Percentiles rank a stretch among this genome's conserved stretches.
phyloP scores from a whole-genome alignment of 495 filamentous ascomycete species.

The Niebla homalea region DNA sequence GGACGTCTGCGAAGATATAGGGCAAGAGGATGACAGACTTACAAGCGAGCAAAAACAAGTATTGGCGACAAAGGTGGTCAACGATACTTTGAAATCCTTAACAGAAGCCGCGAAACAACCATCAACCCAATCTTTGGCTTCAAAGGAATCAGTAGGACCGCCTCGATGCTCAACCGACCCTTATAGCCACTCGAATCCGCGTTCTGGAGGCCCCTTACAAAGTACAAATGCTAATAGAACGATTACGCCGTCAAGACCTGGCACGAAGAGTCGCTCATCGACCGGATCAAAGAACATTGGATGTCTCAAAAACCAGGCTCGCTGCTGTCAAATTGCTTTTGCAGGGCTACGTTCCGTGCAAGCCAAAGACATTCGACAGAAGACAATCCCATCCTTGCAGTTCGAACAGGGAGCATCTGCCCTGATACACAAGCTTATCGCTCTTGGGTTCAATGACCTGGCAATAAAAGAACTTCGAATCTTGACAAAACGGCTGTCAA shows the following conservation, averaged over 20 bases:
- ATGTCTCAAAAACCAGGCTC: conserved; percentile 36
- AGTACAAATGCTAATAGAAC: conserved; percentile 40
- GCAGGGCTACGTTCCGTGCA: conserved; percentile 51
- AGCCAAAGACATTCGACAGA: conserved; percentile 21
- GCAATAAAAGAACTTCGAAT: conserved; percentile 65
- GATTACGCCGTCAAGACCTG: conserved; percentile 10
- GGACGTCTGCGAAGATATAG: conserved; percentile 20
- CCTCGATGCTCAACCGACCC: background rate
- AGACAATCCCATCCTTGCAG: conserved; percentile 49
- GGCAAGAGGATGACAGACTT: conserved; percentile 29
- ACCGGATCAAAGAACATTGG: conserved; percentile 16
- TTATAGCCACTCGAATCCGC: conserved; percentile 14
- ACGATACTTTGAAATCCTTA: conserved; percentile 58
- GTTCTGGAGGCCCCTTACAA: conserved; percentile 26
- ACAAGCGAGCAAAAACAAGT: conserved; percentile 48
- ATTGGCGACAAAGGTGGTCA: conserved; percentile 73
- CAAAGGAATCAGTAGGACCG: background rate
- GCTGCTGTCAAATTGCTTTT: conserved; percentile 68
- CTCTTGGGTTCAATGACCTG: conserved; percentile 56
- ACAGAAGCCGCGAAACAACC: conserved; percentile 53
- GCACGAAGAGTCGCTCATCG: background rate
- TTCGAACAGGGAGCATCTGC: conserved; percentile 74
- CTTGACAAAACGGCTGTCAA: conserved; percentile 45
- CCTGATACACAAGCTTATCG: conserved; percentile 57
- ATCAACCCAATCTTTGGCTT: background rate